Evolutionary conservation across 2,329 filamentous ascomycete species (phyloP), one percentile per base, ranked within the genome.

Genomic region (Shiraia bambusicola): DNA sequence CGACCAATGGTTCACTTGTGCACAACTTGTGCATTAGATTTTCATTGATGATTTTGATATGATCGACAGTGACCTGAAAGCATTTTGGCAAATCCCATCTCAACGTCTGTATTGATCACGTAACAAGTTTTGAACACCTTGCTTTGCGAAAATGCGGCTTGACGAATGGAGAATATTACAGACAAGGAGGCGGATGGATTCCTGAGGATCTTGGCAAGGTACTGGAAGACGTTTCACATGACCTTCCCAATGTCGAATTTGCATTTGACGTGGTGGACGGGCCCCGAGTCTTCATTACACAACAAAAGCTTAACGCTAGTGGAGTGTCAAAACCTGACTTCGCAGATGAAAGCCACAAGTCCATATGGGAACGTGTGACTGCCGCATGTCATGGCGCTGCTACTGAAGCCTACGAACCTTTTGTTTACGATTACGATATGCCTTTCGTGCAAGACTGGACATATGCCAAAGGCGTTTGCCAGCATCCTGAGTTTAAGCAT

Each of bases 41-140:
- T 66, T 78, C n/a, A 76, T 79, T 24, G 76, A 79, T 42, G 72
- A 78, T 2, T 79, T 75, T 19, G 72, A 79, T 28, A 62, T 53
- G 1, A 73, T 79, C 2, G 56, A 69, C 28, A 43, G 71, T 0
- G 45, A 59, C 0, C 49, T 79, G 1, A 54, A 59, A 0, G 76
- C 74, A 0, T 74, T 78, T 28, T 63, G 67, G 42, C 61, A 45
- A 3, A 22, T 76, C 0, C 12, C 22, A 4, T 28, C 19, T 13
- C 37, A 41, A 12, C 37, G 34, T 10, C 12, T 45, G 11, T 13
- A 33, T 41, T 11, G 22, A 45, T 8, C 22, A 36, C 27, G 45
- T 36, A 25, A 37, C 40, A 24, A 30, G 22, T 9, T 25, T 34
- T 13, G 29, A 41, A 14, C 33, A 42, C 19, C 38, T 45, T 31